Percentiles rank a stretch among this genome's conserved stretches.
Conservation (phyloP, 2,329 filamentous ascomycete genomes). For the Aspergillus sp. region DNA sequence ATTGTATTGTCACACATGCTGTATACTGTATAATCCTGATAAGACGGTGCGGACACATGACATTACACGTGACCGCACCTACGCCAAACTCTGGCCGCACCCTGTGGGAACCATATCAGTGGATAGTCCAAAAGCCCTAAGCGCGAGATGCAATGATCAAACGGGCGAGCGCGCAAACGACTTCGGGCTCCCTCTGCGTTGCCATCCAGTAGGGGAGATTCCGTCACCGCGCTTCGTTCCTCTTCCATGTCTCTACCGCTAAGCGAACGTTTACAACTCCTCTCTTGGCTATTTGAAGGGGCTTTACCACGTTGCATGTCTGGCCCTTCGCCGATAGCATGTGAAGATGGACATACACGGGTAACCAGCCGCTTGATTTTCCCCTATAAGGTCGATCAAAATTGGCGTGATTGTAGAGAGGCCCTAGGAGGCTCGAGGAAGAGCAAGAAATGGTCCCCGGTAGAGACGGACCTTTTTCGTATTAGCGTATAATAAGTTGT, state of each 20-base stretch:
- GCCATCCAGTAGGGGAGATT: background rate
- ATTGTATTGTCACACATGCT: too few species aligned
- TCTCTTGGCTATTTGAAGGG: conserved; percentile 3
- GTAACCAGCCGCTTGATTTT: too few species aligned
- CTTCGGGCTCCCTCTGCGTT: background rate
- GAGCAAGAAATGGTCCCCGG: too few species aligned
- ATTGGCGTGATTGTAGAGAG: too few species aligned
- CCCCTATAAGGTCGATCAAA: too few species aligned
- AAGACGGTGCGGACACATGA: too few species aligned
- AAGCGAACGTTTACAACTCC: conserved; percentile 1
- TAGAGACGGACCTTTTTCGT: too few species aligned
- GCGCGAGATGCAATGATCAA: conserved; percentile 3
- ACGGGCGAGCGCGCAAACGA: background rate
- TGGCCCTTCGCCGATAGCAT: too few species aligned
- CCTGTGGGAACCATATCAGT: background rate
- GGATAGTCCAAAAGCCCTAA: conserved; percentile 4
- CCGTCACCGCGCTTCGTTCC: conserved; percentile 2
- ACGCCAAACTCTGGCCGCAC: conserved; percentile 2
- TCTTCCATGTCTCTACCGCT: conserved; percentile 1
- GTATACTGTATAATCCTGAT: too few species aligned
- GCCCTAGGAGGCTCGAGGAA: too few species aligned
- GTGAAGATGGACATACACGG: too few species aligned
- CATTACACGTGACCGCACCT: conserved; percentile 1
- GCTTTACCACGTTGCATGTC: conserved; percentile 2
- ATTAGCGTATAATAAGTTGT: too few species aligned